Evolutionary conservation across 2,329 filamentous ascomycete species (phyloP).

Genomic region (Xylaria sp.): DNA sequence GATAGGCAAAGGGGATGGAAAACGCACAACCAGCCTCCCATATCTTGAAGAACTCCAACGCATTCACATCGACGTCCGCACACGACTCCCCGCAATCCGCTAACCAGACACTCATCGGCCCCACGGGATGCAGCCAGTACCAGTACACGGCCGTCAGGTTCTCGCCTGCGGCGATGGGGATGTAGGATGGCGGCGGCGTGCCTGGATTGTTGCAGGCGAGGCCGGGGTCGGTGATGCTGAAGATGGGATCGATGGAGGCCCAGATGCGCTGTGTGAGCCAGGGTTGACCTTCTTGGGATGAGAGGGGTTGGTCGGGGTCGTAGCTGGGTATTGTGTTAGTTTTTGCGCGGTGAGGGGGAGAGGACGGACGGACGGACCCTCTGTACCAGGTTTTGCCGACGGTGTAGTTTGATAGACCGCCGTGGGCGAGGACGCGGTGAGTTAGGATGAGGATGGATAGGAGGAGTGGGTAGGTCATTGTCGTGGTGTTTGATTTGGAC

Average conservation of each 20-base stretch:
- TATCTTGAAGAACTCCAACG: slow-evolving; percentile 37
- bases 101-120: slow-evolving; percentile 38
- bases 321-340: slow-evolving; percentile 26
- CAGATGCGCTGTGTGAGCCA: slow-evolving; percentile 38
- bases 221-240: slow-evolving; percentile 30
- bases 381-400: slow-evolving; percentile 39
- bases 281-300: slow-evolving; percentile 33
- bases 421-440: slow-evolving; percentile 29
- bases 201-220: slow-evolving; percentile 37
- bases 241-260: slow-evolving; percentile 37
- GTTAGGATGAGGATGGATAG: slow-evolving; percentile 15
- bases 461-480: slow-evolving; percentile 6
- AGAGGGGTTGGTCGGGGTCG: slow-evolving; percentile 30
- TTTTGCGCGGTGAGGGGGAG: background rate
- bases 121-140: slow-evolving; percentile 39
- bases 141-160: slow-evolving; percentile 38
- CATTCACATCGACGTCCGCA: slow-evolving; percentile 29
- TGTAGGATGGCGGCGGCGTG: slow-evolving; percentile 33
- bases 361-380: slow-evolving; percentile 28
- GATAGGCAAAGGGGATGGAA: background rate
- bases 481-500: background rate
- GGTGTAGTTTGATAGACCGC: slow-evolving; percentile 38
- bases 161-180: slow-evolving; percentile 35
- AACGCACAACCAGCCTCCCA: slow-evolving; percentile 33
- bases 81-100: slow-evolving; percentile 33